phyloP scores from a whole-genome alignment of 1,284 basidiomycete species.

The Ganoderma sinense region DNA sequence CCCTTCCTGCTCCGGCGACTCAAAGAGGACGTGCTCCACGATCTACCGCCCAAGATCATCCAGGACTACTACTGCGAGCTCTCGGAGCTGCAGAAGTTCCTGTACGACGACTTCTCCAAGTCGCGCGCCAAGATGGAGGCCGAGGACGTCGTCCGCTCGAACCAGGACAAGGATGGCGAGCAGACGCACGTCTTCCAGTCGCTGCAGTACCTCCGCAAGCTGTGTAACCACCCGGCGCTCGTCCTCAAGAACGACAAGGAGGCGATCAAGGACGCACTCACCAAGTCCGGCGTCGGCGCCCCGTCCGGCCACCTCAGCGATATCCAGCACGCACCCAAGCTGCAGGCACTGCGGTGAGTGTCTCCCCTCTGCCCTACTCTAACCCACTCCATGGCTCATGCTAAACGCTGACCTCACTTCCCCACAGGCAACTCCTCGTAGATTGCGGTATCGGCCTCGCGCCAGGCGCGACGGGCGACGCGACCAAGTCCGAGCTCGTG shows the following conservation, averaged over 20 bases:
- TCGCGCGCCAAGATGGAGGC: slow-evolving; percentile 77
- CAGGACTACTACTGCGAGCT: slow-evolving; percentile 99
- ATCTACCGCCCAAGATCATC: slow-evolving; percentile 99
- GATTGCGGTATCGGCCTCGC: slow-evolving; percentile 93
- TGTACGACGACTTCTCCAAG: slow-evolving; percentile 93
- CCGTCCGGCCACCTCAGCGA: slow-evolving; percentile 67
- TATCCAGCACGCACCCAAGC: slow-evolving; percentile 92
- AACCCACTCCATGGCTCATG: not conserved
- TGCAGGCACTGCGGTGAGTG: slow-evolving; percentile 87
- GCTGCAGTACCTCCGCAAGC: slow-evolving; percentile 95
- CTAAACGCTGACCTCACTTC: slow-evolving; percentile 15
- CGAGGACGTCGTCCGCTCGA: slow-evolving; percentile 66
- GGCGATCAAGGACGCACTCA: slow-evolving; percentile 69
- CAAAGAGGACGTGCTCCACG: slow-evolving; percentile 97
- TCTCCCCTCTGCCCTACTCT: slow-evolving; percentile 8
- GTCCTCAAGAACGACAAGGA: slow-evolving; percentile 78
- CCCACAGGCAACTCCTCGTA: slow-evolving; percentile 83
- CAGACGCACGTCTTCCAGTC: slow-evolving; percentile 96
- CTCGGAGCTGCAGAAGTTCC: slow-evolving; percentile 90
- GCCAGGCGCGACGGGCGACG: slow-evolving; percentile 52
- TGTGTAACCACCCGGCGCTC: slow-evolving; percentile 96
- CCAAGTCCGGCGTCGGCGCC: slow-evolving; percentile 54
- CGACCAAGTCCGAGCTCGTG: slow-evolving; percentile 67
- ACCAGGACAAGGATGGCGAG: slow-evolving; percentile 49
- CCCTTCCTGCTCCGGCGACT: slow-evolving; percentile 96